Conservation (phyloP, 495 filamentous ascomycete genomes). For the Ascodesmis nigricans region DNA sequence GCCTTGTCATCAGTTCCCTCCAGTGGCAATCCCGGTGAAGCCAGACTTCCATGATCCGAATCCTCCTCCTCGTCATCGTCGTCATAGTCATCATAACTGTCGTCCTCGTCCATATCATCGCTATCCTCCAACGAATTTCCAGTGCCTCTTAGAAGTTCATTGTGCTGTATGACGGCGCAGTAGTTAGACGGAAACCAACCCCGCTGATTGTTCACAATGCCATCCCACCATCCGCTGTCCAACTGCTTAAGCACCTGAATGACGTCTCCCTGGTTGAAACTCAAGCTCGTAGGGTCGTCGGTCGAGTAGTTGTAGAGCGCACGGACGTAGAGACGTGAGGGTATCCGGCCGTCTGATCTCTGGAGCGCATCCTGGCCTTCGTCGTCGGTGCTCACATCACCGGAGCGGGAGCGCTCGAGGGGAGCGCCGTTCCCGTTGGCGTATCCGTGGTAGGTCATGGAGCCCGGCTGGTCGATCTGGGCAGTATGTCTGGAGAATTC, state of each 20-base stretch:
- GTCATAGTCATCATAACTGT: constrained; percentile 48
- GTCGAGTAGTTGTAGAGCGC: constrained; percentile 95
- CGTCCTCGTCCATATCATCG: constrained; percentile 40
- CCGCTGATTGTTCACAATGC: constrained; percentile 74
- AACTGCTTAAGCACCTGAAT: constrained; percentile 96
- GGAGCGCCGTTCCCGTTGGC: no score
- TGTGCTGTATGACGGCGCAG: constrained; percentile 60
- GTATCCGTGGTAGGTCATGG: no score
- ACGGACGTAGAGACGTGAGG: no score
- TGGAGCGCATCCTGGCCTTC: no score
- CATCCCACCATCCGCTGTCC: constrained; percentile 98
- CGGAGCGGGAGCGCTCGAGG: no score
- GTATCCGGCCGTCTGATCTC: no score
- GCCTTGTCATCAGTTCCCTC: constrained; percentile 44
- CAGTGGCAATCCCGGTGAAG: constrained; percentile 35
- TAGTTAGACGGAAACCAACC: constrained; percentile 99
- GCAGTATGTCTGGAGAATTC: no score
- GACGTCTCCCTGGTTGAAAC: constrained; percentile 83
- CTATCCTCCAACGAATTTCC: constrained; percentile 22
- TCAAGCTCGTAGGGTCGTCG: constrained; percentile 87
- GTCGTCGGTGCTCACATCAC: no score
- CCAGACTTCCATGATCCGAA: constrained; percentile 37
- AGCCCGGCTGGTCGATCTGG: no score
- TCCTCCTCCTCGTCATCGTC: constrained; percentile 36
- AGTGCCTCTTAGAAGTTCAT: constrained; percentile 37